Conservation (phyloP, 2,329 filamentous ascomycete species). For the Raffaelea ambrosiae region DNA sequence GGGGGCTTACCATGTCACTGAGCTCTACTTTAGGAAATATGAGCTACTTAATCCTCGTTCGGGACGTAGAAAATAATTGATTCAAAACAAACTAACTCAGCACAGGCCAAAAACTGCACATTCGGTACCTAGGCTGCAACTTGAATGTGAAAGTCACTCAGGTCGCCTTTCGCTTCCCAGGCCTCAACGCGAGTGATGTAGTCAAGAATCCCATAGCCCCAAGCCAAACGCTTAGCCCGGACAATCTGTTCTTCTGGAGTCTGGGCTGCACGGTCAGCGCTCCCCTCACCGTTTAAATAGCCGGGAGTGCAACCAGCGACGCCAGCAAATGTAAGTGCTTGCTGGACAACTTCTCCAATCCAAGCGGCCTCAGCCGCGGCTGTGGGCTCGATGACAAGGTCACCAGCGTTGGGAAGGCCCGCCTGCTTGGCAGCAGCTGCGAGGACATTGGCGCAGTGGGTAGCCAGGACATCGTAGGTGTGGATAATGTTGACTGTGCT, state of each 20-base stretch:
- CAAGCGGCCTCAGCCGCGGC: background rate
- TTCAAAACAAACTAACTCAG: too few species aligned
- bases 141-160: background rate
- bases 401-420: background rate
- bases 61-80: too few species aligned
- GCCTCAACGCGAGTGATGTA: background rate
- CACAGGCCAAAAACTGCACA: too few species aligned
- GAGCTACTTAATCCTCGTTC: too few species aligned
- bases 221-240: background rate
- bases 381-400: background rate
- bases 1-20: too few species aligned
- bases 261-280: background rate
- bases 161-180: background rate
- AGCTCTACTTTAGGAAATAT: too few species aligned
- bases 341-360: background rate
- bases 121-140: too few species aligned
- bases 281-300: background rate
- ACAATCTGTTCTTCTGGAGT: background rate
- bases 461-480: background rate
- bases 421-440: background rate
- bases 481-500: background rate
- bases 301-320: background rate
- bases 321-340: background rate
- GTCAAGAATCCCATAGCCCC: background rate
- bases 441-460: background rate